Base-by-base conservation (phyloP, 108 stramenopile species). In the Skeletonema menzelii region DNA sequence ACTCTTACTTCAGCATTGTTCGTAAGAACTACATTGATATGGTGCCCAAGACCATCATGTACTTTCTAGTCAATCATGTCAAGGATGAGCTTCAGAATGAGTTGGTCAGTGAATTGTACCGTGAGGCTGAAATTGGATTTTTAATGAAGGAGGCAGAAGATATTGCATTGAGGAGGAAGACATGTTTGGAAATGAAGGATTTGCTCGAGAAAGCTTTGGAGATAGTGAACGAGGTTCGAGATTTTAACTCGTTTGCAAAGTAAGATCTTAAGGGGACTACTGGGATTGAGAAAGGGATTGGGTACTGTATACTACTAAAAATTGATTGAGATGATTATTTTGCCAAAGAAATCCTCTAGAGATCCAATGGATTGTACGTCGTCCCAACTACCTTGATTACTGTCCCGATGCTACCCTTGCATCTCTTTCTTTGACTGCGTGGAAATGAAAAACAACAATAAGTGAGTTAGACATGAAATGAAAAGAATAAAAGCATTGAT, bases 1-100 rank as follows among this genome's bases (percentile, higher is more conserved):
- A 92, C 47, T 91, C 93, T 10, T 99, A 99, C 85, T 98, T 99
- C 70, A 86, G 83, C 69, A 95, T 99, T 46, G 97, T 97, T 1
- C 85, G 97, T 32, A 99, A 98, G 85, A 97, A 91, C 64, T 97
- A 97, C 72, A 91, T 95, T 80, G 97, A 98, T 65, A 82, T 98
- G 88, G 98, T 98, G 24, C 98, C 98, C 19, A 98, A 99, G 81
- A 98, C 97, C 5, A 94, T 99, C 85, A 99, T 99, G 99, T 96
- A 91, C 83, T 98, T 97, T 69, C 77, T 99, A 27, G 97, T 99
- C 27, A 97, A 98, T 70, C 93, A 98, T 53, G 94, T 93, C 62
- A 89, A 91, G 68, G 97, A 96, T 67, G 91, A 88, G 28, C 72
- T 99, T 64, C 98, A 97, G 73, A 97, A 98, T 74, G 95, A 98